Evolutionary conservation across 108 stramenopile species (phyloP).

Genomic region (Thalassiosira profunda): DNA sequence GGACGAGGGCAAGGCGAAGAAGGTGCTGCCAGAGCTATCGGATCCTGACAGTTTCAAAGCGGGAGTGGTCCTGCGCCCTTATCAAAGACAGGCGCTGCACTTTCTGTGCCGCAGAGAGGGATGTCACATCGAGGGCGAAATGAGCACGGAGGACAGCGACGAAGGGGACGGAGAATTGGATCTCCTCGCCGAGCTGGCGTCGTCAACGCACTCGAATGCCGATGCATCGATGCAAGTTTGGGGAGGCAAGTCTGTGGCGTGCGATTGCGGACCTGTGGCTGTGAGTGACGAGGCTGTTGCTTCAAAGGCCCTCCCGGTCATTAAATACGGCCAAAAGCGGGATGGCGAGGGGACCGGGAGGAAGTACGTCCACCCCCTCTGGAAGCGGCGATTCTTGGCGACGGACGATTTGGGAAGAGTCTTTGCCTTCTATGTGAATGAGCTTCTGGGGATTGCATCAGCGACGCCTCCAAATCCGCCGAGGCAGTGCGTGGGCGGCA

Average conservation of each 20-base stretch:
- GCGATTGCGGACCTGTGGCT: slow-evolving; percentile 83
- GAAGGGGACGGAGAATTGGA: slow-evolving; percentile 9
- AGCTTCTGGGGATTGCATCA: slow-evolving; percentile 63
- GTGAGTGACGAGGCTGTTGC: slow-evolving; percentile 41
- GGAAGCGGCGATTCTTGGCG: slow-evolving; percentile 75
- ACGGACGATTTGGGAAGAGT: slow-evolving; percentile 41
- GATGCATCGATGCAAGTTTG: slow-evolving; percentile 14
- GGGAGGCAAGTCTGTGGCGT: slow-evolving; percentile 43
- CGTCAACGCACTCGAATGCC: slow-evolving; percentile 8
- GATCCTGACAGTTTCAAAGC: slow-evolving; percentile 58
- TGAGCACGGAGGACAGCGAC: slow-evolving; percentile 27
- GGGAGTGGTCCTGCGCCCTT: slow-evolving; percentile 59
- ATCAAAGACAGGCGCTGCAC: slow-evolving; percentile 78
- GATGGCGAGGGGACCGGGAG: slow-evolving; percentile 13
- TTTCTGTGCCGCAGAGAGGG: slow-evolving; percentile 85
- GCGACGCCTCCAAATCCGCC: slow-evolving; percentile 71
- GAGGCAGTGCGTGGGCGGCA: slow-evolving; percentile 74
- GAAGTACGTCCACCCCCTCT: slow-evolving; percentile 68
- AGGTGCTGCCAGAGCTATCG: slow-evolving; percentile 48
- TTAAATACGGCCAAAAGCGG: slow-evolving; percentile 10
- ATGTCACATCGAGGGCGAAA: neutral
- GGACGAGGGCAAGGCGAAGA: too few species aligned
- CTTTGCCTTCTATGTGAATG: slow-evolving; percentile 81
- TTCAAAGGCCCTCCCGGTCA: slow-evolving; percentile 26
- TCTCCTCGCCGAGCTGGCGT: slow-evolving; percentile 34